Percentiles rank a stretch among this genome's conserved stretches.
phyloP scores from a whole-genome alignment of 805 yeast species.

The Ogataea thermomethanolica region DNA sequence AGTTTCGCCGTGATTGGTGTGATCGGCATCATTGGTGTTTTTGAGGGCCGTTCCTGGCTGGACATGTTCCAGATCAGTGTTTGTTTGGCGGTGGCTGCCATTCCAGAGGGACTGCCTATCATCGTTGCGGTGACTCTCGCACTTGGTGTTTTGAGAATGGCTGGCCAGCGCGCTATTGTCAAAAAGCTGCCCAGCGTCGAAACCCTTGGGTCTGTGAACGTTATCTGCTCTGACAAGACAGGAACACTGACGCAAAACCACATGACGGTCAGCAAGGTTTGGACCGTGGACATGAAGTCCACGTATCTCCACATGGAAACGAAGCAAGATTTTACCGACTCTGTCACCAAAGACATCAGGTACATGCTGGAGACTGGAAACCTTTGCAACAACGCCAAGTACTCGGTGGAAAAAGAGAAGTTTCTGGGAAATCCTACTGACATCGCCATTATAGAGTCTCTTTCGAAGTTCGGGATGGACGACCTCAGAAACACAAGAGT shows the following conservation, averaged over 20 bases:
- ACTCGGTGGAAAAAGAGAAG: slow-evolving; percentile 62
- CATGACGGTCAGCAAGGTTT: slow-evolving; percentile 81
- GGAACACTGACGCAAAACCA: slow-evolving; percentile 88
- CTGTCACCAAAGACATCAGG: slow-evolving; percentile 52
- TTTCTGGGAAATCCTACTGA: slow-evolving; percentile 93
- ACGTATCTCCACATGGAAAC: slow-evolving; percentile 42
- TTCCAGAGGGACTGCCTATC: slow-evolving; percentile 97
- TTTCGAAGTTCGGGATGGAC: slow-evolving; percentile 64
- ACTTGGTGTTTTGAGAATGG: slow-evolving; percentile 94
- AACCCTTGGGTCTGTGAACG: slow-evolving; percentile 91
- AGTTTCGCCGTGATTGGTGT: slow-evolving; percentile 86
- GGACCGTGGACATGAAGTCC: slow-evolving; percentile 64
- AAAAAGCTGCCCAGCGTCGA: slow-evolving; percentile 93
- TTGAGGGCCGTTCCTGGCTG: slow-evolving; percentile 92
- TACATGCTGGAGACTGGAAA: slow-evolving; percentile 62
- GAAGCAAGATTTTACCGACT: slow-evolving; percentile 38
- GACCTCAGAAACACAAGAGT: slow-evolving; percentile 62
- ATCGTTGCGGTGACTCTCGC: slow-evolving; percentile 97
- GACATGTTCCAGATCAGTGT: slow-evolving; percentile 98
- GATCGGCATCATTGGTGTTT: slow-evolving; percentile 85
- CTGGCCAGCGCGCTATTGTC: slow-evolving; percentile 88
- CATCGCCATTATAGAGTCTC: slow-evolving; percentile 78
- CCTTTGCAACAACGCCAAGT: slow-evolving; percentile 72
- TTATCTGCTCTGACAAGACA: slow-evolving; percentile 88
- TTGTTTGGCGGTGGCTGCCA: slow-evolving; percentile 97